Conservation (phyloP, 2,329 filamentous ascomycete species). For the Plectosphaerella sp. region DNA sequence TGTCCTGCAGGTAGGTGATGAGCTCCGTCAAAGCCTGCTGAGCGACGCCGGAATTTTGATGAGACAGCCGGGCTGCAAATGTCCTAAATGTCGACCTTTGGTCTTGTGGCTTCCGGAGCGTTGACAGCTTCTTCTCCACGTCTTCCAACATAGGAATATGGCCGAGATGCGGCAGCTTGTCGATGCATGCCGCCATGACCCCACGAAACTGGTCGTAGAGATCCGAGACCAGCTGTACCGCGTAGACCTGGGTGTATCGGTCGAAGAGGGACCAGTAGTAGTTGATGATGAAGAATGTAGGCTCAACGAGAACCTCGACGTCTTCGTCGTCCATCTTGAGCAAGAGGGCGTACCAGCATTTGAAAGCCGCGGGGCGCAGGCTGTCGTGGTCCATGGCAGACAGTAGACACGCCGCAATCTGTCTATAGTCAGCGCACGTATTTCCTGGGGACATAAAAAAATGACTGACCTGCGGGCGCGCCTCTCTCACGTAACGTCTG, state of each 20-base stretch:
- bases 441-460: background rate
- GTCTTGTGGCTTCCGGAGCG: constrained; percentile 62
- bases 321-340: constrained; percentile 72
- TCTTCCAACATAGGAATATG: constrained; percentile 65
- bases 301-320: constrained; percentile 74
- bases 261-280: constrained; percentile 73
- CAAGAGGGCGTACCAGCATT: constrained; percentile 79
- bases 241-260: constrained; percentile 51
- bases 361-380: constrained; percentile 75
- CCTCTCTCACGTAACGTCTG: constrained; percentile 67
- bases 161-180: constrained; percentile 73
- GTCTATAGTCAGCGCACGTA: constrained; percentile 16
- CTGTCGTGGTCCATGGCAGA: constrained; percentile 72
- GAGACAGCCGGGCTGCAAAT: constrained; percentile 69
- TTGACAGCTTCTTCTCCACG: constrained; percentile 61
- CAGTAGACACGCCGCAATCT: constrained; percentile 90
- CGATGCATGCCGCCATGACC: constrained; percentile 62
- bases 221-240: constrained; percentile 57
- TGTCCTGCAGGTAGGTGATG: constrained; percentile 62
- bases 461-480: constrained; percentile 71
- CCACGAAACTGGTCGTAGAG: constrained; percentile 60
- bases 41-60: constrained; percentile 84
- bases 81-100: constrained; percentile 39
- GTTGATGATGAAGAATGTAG: constrained; percentile 82
- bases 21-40: constrained; percentile 77